phyloP scores from a whole-genome alignment of 805 yeast genomes.

The Candida qinlingensis region DNA sequence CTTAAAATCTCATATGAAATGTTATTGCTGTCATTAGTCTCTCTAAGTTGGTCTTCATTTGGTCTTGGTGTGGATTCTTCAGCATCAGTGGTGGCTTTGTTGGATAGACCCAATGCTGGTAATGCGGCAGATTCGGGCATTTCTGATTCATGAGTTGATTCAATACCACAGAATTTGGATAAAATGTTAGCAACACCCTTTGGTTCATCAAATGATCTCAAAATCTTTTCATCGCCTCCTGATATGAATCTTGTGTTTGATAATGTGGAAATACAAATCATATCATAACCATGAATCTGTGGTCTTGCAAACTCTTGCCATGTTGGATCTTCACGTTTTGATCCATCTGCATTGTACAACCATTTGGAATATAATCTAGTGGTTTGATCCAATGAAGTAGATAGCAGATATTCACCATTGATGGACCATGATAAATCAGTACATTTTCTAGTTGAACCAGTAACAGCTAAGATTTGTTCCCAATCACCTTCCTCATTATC shows the following conservation, averaged over 20 bases:
- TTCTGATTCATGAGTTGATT: conserved; percentile 22
- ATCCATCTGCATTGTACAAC: conserved; percentile 31
- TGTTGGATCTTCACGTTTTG: conserved; percentile 28
- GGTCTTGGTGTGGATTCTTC: conserved; percentile 24
- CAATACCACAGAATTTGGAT: conserved; percentile 45
- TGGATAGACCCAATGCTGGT: conserved; percentile 91
- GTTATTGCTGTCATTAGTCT: conserved; percentile 31
- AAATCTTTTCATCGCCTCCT: conserved; percentile 92
- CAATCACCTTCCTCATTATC: conserved; percentile 30
- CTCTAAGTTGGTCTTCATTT: conserved; percentile 25
- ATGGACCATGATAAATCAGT: conserved; percentile 78
- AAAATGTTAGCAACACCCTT: conserved; percentile 64
- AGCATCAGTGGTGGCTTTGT: conserved; percentile 66
- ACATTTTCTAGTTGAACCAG: conserved; percentile 72
- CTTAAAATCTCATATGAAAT: conserved; percentile 43
- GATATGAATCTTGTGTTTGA: conserved; percentile 66
- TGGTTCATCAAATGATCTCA: conserved; percentile 88
- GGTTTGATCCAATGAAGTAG: conserved; percentile 91
- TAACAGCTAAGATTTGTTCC: conserved; percentile 49
- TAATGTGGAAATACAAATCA: conserved; percentile 72
- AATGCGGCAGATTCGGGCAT: conserved; percentile 83
- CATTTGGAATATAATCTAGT: conserved; percentile 77
- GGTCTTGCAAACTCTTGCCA: conserved; percentile 97
- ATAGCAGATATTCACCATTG: conserved; percentile 58
- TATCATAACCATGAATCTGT: conserved; percentile 96